These are phyloP conservation scores for Ceratocystis cacaofunesta DNA, from an alignment of 2,329 filamentous ascomycete species.

Conservation along the genomic window DNA sequence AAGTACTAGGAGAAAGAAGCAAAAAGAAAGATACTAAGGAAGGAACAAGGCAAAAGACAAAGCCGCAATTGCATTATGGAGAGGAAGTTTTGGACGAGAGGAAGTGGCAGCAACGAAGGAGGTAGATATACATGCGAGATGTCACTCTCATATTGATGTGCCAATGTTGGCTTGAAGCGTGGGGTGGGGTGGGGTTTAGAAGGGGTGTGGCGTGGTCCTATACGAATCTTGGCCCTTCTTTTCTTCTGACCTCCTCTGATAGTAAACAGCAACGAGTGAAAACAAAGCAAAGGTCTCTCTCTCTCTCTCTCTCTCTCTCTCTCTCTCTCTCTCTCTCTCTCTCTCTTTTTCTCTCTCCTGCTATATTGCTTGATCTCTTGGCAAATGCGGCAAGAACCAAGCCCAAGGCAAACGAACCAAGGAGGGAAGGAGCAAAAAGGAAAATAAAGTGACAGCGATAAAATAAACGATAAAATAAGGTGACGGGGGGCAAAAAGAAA, in stretches of 20 bases:
- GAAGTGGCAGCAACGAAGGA: not conserved
- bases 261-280: conserved; percentile 1
- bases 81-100: not conserved
- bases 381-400: conserved; percentile 2
- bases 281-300: not conserved
- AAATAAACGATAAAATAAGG: not conserved
- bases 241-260: too few relatives aligned
- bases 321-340: too few relatives aligned
- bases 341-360: too few relatives aligned
- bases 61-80: not conserved
- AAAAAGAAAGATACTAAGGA: not conserved
- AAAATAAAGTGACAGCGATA: not conserved
- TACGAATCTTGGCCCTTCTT: not conserved
- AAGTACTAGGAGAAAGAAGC: not conserved
- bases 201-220: not conserved
- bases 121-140: not conserved
- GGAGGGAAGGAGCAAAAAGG: not conserved
- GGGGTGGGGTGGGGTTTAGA: not conserved
- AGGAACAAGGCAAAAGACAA: not conserved
- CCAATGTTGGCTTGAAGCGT: not conserved
- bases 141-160: not conserved
- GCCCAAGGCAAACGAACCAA: not conserved
- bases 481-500: not conserved
- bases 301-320: too few relatives aligned
- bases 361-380: too few relatives aligned